Percentiles rank a stretch among this genome's conserved stretches.
These are phyloP conservation scores for Amylocarpus encephaloides DNA, from an alignment of 2,329 filamentous ascomycete species.

Conservation along the genomic window DNA sequence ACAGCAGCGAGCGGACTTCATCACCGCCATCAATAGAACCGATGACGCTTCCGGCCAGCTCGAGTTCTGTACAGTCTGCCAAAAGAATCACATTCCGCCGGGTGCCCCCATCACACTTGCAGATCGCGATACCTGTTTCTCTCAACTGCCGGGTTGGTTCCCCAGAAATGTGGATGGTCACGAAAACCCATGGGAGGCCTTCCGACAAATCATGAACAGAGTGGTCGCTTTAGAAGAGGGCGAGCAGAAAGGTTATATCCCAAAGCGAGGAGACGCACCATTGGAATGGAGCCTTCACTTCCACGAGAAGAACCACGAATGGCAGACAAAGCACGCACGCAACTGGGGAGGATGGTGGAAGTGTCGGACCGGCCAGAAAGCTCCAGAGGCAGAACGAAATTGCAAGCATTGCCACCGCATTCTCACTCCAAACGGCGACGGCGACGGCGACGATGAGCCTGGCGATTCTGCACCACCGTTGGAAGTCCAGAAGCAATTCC, in stretches of 20 bases:
- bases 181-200: constrained; percentile 19
- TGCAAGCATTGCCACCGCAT: constrained; percentile 15
- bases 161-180: constrained; percentile 11
- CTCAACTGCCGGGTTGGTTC: constrained; percentile 27
- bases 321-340: constrained; percentile 16
- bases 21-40: constrained; percentile 8
- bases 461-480: not conserved
- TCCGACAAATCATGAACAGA: constrained; percentile 15
- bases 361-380: constrained; percentile 17
- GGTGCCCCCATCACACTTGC: constrained; percentile 20
- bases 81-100: constrained; percentile 22
- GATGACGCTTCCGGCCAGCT: constrained; percentile 4
- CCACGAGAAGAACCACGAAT: constrained; percentile 20
- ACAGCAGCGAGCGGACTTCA: constrained; percentile 3
- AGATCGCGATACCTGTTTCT: constrained; percentile 24
- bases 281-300: constrained; percentile 21
- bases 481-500: not conserved
- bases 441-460: not conserved
- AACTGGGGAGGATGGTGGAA: constrained; percentile 26
- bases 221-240: constrained; percentile 13
- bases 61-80: constrained; percentile 23
- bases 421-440: not conserved
- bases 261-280: constrained; percentile 1
- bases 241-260: constrained; percentile 7
- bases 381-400: constrained; percentile 14